Conservation (phyloP, 768 basidiomycete genomes). For the Mycena belliarum region DNA sequence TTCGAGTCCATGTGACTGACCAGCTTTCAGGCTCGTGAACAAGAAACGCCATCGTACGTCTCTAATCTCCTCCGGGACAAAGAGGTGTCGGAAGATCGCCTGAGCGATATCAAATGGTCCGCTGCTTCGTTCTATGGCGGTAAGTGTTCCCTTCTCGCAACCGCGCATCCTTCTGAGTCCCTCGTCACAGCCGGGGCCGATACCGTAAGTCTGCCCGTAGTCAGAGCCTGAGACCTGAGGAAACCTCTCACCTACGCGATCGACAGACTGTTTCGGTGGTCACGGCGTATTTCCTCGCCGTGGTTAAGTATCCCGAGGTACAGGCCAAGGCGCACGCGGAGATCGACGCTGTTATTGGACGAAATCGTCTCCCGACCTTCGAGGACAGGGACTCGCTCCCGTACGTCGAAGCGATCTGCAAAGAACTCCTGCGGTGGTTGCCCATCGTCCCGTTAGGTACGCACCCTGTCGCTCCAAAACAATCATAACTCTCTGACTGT, state of each 20-base stretch:
- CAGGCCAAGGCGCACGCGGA: slow-evolving; percentile 42
- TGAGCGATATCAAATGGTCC: slow-evolving; percentile 44
- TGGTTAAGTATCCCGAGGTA: slow-evolving; percentile 39
- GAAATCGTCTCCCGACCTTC: slow-evolving; percentile 38
- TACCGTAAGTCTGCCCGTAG: slow-evolving; percentile 24
- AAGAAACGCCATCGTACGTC: slow-evolving; percentile 29
- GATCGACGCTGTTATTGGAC: slow-evolving; percentile 42
- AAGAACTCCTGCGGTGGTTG: slow-evolving; percentile 39
- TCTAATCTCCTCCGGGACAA: slow-evolving; percentile 33
- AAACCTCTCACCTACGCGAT: not conserved
- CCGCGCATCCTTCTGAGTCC: not conserved
- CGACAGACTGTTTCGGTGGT: slow-evolving; percentile 40
- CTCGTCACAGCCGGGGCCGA: slow-evolving; percentile 38
- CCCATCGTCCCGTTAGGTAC: slow-evolving; percentile 7
- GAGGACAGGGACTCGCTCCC: slow-evolving; percentile 41
- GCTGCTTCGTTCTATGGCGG: slow-evolving; percentile 49
- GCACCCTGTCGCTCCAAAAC: not conserved
- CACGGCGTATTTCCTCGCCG: slow-evolving; percentile 41
- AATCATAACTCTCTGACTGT: not conserved
- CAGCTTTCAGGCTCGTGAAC: slow-evolving; percentile 35
- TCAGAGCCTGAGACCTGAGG: too few species aligned
- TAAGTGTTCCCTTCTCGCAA: not conserved
- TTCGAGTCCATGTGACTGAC: not conserved
- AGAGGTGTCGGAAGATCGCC: slow-evolving; percentile 31
- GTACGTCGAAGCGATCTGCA: slow-evolving; percentile 39